A percentile compares a stretch with the other conserved stretches of the same genome.
Conservation (phyloP, 257 asterid species). For the Solanum appendiculatum region DNA sequence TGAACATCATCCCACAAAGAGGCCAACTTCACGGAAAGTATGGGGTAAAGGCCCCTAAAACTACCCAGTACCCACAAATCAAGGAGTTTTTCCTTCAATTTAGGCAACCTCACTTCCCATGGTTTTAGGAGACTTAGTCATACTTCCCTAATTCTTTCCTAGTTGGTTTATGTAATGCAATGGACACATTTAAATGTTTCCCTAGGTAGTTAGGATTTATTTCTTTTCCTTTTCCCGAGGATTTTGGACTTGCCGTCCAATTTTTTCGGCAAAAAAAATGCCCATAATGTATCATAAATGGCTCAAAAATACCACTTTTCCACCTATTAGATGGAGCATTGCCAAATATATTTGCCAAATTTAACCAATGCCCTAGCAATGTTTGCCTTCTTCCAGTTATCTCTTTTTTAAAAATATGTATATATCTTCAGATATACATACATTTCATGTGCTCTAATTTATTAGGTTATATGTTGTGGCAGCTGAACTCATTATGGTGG, state of each 20-base stretch:
- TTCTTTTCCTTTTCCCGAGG: neutral
- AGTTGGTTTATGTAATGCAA: neutral
- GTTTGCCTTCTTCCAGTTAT: neutral
- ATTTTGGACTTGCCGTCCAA: neutral
- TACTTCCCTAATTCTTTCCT: neutral
- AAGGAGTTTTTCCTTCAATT: neutral
- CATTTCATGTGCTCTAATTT: neutral
- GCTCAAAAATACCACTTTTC: neutral
- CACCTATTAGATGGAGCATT: neutral
- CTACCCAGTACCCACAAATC: neutral
- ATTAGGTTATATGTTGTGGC: neutral
- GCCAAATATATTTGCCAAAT: neutral
- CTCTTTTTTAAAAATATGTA: neutral
- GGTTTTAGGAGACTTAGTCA: neutral
- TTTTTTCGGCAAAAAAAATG: neutral
- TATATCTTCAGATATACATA: neutral
- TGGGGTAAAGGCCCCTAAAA: neutral
- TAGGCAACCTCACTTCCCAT: neutral
- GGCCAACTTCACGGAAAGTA: neutral
- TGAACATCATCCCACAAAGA: neutral
- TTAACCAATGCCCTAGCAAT: neutral
- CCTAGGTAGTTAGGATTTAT: neutral
- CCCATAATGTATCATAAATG: neutral
- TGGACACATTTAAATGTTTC: neutral
- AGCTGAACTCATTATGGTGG: neutral